phyloP scores from a whole-genome alignment of 768 basidiomycete species.

The Leccinellum rugosiceps region DNA sequence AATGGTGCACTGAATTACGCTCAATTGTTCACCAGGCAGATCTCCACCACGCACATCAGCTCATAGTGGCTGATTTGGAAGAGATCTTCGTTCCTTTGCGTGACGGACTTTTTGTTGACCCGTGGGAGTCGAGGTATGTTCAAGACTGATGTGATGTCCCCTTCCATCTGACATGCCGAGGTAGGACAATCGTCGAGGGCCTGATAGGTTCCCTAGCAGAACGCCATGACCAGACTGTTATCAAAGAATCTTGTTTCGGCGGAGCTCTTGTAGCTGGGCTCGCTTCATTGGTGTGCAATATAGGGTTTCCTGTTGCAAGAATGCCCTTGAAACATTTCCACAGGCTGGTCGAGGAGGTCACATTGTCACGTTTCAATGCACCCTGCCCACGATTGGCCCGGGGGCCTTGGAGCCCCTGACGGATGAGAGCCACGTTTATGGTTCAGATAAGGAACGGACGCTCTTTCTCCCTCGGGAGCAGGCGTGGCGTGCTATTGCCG shows the following conservation, averaged over 20 bases:
- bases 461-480: slow-evolving; percentile 78
- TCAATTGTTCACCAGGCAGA: slow-evolving; percentile 37
- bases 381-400: slow-evolving; percentile 65
- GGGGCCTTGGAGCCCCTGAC: slow-evolving; percentile 60
- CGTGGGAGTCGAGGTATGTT: slow-evolving; percentile 63
- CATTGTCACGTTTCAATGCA: slow-evolving; percentile 65
- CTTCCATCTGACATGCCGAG: slow-evolving; percentile 7
- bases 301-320: slow-evolving; percentile 11
- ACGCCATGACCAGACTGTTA: slow-evolving; percentile 50
- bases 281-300: slow-evolving; percentile 59
- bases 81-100: slow-evolving; percentile 85
- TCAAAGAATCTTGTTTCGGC: slow-evolving; percentile 67
- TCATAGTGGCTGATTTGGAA: slow-evolving; percentile 86
- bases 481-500: slow-evolving; percentile 78
- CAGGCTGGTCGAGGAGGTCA: slow-evolving; percentile 76
- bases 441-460: slow-evolving; percentile 81
- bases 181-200: slow-evolving; percentile 59
- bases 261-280: slow-evolving; percentile 71
- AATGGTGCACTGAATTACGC: slow-evolving; percentile 8
- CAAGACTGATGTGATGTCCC: neutral
- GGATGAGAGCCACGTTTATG: slow-evolving; percentile 66
- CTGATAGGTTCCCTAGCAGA: slow-evolving; percentile 64
- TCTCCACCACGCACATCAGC: slow-evolving; percentile 53
- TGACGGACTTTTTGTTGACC: slow-evolving; percentile 73
- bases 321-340: slow-evolving; percentile 7